These are phyloP conservation scores for Lasiodiplodia gonubiensis DNA, from an alignment of 2,329 filamentous ascomycete species.

Conservation along the genomic window DNA sequence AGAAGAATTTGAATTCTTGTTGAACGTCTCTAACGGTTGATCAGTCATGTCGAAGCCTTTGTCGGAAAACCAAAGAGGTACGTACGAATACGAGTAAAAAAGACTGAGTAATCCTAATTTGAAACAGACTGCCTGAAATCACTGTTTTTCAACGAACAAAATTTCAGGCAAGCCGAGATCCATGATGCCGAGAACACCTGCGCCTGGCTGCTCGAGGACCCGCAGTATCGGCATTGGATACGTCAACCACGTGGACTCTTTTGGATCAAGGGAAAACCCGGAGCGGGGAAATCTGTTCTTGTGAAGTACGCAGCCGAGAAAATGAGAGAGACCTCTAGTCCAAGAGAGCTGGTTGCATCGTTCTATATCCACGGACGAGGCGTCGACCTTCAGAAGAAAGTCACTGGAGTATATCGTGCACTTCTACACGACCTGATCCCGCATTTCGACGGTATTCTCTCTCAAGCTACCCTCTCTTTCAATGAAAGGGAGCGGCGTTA, in stretches of 20 bases:
- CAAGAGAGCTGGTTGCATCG: not conserved
- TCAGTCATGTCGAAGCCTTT: not conserved
- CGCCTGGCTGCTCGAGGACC: not conserved
- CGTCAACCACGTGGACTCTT: not conserved
- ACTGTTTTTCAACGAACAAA: not conserved
- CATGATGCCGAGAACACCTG: not conserved
- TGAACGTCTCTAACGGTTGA: not conserved
- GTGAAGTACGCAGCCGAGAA: not conserved
- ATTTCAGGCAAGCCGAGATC: not conserved
- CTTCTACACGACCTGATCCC: not conserved
- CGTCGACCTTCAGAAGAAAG: not conserved
- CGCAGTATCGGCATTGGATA: not conserved
- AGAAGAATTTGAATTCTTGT: not conserved
- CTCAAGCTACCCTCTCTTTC: not conserved
- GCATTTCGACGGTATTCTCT: not conserved
- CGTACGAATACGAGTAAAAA: not conserved
- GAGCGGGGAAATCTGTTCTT: not conserved
- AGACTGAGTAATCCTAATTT: no score
- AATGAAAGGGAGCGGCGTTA: not conserved
- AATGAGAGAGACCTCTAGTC: not conserved
- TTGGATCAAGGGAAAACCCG: slow-evolving; percentile 6
- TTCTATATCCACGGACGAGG: not conserved
- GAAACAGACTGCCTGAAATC: not conserved
- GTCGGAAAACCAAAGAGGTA: not conserved
- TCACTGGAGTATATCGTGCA: not conserved